Base-by-base conservation (phyloP, 139 green algal genomes). In the Nannochloris sp. region DNA sequence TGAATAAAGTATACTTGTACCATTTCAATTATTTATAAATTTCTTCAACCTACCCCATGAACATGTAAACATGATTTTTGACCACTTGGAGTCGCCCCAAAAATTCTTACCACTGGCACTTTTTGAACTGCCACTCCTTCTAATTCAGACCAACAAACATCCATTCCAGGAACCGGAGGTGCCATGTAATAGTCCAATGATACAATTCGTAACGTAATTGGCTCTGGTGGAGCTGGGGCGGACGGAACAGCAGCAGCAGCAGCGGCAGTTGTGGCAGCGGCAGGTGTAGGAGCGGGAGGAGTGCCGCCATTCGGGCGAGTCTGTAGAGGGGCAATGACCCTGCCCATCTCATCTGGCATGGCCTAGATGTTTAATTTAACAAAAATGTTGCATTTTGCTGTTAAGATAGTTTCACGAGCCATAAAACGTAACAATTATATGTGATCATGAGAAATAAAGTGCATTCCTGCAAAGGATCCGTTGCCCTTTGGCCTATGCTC, bases 51-150 rank as follows among this genome's bases (percentile, higher is more conserved):
- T n/a, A n/a, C n/a, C n/a, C n/a, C n/a, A n/a, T 97, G 93, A 4
- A 98, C 39, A 68, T 98, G 93, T 33, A 97, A 10, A 72, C 92
- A 97, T 2, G 80, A 71, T 44, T 85, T 89, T 37, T 97, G 93
- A 0, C 92, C 91, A 0, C 61, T 72, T 0, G 92, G 84, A 1
- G 91, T 98, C 8, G 79, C 59, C 31, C 93, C 93, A 75, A 93
- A 98, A 6, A 98, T 82, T 8, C 91, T 77, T 19, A 98, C 77
- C 3, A 97, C 77, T 0, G 92, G 93, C 23, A 97, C 92, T 15
- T 80, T 65, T 14, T 84, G 68, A 6, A 93, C 55, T 0, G 69
- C 54, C 1, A 57, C 73, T 24, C 83, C 84, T 14, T 86, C 76
- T 19, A 91, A 61, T 19, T 67, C 61, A 0, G 82, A 87, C 44